Conservation (phyloP, 768 basidiomycete species). For the Psilocybe azurescens region DNA sequence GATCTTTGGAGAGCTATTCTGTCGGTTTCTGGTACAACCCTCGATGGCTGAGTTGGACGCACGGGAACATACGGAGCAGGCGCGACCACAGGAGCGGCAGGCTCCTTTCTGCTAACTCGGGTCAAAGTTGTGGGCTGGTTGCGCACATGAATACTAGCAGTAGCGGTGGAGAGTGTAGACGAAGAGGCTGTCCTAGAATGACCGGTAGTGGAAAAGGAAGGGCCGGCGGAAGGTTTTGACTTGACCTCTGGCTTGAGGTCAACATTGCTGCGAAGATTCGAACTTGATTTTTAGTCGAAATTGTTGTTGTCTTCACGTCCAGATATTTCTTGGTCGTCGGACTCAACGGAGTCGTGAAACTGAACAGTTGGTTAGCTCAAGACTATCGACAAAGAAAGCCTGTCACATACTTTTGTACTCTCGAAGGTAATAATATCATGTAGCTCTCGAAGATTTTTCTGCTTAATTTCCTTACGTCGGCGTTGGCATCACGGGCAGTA, state of each 20-base stretch:
- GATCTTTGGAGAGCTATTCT: constrained; percentile 13
- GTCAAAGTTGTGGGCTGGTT: constrained; percentile 23
- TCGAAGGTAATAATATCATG: constrained; percentile 66
- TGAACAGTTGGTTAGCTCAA: constrained; percentile 29
- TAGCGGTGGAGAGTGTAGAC: constrained; percentile 24
- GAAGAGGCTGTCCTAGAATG: constrained; percentile 34
- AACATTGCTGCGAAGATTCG: constrained; percentile 16
- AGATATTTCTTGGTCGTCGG: constrained; percentile 82
- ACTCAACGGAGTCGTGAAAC: constrained; percentile 75
- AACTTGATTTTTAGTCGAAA: constrained; percentile 23
- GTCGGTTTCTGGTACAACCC: constrained; percentile 9
- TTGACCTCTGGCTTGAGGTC: constrained; percentile 6
- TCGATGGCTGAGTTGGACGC: constrained; percentile 27
- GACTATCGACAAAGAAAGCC: not conserved
- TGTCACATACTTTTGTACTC: constrained; percentile 62
- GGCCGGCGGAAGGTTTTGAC: constrained; percentile 24
- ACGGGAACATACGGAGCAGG: constrained; percentile 34
- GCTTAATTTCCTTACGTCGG: constrained; percentile 73
- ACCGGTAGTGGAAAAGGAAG: constrained; percentile 28
- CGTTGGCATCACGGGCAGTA: constrained; percentile 74
- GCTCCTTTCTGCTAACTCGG: constrained; percentile 27
- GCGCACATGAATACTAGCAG: constrained; percentile 18
- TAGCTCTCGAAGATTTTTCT: constrained; percentile 81
- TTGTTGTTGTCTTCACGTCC: constrained; percentile 46
- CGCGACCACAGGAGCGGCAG: constrained; percentile 12